Evolutionary conservation across 2,329 filamentous ascomycete species (phyloP).

Genomic region (Alternaria novae-zelandiae): DNA sequence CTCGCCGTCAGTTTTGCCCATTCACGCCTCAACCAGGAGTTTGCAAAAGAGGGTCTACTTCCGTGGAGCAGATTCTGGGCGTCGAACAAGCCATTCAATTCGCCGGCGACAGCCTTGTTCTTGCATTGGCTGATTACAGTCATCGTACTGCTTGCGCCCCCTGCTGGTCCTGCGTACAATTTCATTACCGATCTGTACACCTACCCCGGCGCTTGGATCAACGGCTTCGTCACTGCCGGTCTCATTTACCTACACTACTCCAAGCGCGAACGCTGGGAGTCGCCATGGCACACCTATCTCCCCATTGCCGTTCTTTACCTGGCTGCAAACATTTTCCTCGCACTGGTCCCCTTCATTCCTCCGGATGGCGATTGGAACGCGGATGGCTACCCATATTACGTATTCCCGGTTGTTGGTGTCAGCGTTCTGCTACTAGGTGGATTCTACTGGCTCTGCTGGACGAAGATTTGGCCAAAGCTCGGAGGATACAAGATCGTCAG

Average conservation of each 20-base stretch:
- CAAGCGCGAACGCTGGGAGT: conserved; percentile 43
- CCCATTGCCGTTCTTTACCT: conserved; percentile 49
- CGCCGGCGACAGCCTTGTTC: conserved; percentile 61
- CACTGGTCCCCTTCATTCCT: conserved; percentile 52
- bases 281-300: conserved; percentile 49
- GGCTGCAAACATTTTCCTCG: conserved; percentile 50
- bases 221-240: conserved; percentile 44
- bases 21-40: conserved; percentile 66
- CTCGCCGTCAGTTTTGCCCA: conserved; percentile 67
- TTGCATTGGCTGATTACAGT: conserved; percentile 71
- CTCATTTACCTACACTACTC: conserved; percentile 46
- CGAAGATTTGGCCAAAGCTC: conserved; percentile 30
- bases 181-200: conserved; percentile 65
- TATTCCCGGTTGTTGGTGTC: conserved; percentile 54
- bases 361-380: conserved; percentile 51
- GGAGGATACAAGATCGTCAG: conserved; percentile 42
- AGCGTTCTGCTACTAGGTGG: conserved; percentile 47
- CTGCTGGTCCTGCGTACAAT: conserved; percentile 71
- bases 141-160: conserved; percentile 70
- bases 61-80: conserved; percentile 72
- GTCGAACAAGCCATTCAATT: conserved; percentile 70
- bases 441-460: conserved; percentile 43
- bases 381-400: conserved; percentile 53
- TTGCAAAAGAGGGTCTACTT: conserved; percentile 72
- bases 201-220: conserved; percentile 48